Conservation (phyloP, 2,329 filamentous ascomycete genomes). For the Diaporthe vaccinii region DNA sequence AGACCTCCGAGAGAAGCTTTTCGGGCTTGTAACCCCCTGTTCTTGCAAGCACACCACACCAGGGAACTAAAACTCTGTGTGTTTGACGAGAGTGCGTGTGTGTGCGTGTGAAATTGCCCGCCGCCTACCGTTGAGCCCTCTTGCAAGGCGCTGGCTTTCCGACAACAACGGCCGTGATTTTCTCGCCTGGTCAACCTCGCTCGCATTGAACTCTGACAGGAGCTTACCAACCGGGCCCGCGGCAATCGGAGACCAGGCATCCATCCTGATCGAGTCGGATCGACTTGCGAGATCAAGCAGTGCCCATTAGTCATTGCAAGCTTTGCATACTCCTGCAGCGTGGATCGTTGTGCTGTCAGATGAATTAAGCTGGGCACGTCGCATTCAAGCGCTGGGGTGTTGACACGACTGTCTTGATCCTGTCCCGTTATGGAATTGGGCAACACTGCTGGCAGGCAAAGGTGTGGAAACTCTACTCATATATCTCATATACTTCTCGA, state of each 20-base stretch:
- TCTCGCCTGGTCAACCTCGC: constrained; percentile 24
- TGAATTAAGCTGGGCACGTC: constrained; percentile 41
- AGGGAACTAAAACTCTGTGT: constrained; percentile 11
- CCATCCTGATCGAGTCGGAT: constrained; percentile 27
- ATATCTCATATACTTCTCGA: constrained; percentile 29
- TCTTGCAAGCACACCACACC: neutral
- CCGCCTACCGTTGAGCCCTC: neutral
- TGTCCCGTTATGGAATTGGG: constrained; percentile 57
- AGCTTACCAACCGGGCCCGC: constrained; percentile 20
- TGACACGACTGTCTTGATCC: constrained; percentile 43
- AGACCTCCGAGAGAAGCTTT: neutral
- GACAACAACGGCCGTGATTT: neutral
- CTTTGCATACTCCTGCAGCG: constrained; percentile 21
- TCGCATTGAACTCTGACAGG: constrained; percentile 24
- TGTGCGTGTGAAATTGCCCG: constrained; percentile 11
- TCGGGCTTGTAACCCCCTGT: constrained; percentile 6
- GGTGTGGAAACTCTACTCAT: constrained; percentile 47
- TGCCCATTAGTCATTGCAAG: constrained; percentile 36
- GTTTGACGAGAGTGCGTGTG: constrained; percentile 1
- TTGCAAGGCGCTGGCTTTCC: neutral
- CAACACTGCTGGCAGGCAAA: constrained; percentile 54
- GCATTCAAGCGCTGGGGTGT: constrained; percentile 43
- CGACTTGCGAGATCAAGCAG: constrained; percentile 19
- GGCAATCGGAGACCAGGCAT: constrained; percentile 18
- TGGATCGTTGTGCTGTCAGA: constrained; percentile 41